These are phyloP conservation scores for Coprinopsis sp. DNA, from an alignment of 768 basidiomycete genomes.

Conservation along the genomic window DNA sequence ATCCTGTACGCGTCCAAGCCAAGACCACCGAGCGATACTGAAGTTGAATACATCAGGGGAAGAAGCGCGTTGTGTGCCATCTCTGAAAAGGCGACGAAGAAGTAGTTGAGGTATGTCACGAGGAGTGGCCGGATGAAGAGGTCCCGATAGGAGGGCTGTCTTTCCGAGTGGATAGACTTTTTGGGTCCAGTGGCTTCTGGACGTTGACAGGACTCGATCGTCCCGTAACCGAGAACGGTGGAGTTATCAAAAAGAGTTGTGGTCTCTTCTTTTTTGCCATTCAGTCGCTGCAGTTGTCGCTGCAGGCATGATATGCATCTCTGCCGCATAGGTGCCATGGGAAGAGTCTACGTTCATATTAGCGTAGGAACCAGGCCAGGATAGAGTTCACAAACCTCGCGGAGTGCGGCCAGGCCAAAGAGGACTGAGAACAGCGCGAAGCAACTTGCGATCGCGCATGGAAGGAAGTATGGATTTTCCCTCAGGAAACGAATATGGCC, in stretches of 20 bases:
- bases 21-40: constrained; percentile 50
- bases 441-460: constrained; percentile 25
- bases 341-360: constrained; percentile 4
- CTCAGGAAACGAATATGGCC: constrained; percentile 20
- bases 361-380: not conserved
- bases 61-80: constrained; percentile 23
- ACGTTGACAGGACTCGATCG: no score
- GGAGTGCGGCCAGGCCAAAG: constrained; percentile 17
- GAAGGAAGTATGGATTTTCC: constrained; percentile 33
- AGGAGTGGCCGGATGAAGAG: constrained; percentile 22
- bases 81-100: constrained; percentile 25
- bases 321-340: constrained; percentile 8
- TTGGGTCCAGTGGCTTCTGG: no score
- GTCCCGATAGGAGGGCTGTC: constrained; percentile 11
- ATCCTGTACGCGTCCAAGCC: constrained; percentile 49
- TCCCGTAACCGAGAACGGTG: no score
- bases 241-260: not conserved
- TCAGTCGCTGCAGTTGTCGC: not conserved
- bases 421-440: constrained; percentile 20
- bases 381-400: constrained; percentile 22
- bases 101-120: constrained; percentile 21
- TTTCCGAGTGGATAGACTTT: constrained; percentile 9
- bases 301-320: not conserved
- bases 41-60: constrained; percentile 40
- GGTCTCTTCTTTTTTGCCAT: not conserved